Conservation (phyloP, 2,329 filamentous ascomycete species). For the Penicillium sp. region DNA sequence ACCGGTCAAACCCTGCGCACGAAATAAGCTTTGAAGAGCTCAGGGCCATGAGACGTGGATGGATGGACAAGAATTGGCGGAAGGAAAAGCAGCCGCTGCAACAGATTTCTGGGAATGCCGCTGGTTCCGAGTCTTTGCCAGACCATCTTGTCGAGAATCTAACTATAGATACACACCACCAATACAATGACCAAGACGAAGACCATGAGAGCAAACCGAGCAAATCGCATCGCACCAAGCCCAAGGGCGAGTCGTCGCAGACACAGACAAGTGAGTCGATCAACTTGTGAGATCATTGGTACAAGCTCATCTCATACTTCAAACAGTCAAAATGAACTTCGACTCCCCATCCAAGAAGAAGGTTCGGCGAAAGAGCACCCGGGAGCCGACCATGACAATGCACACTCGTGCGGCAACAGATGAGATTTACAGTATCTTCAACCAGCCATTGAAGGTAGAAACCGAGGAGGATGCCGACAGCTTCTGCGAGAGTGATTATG, state of each 20-base stretch:
- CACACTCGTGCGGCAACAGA: slow-evolving; percentile 94
- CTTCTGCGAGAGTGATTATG: slow-evolving; percentile 66
- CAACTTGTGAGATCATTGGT: neutral
- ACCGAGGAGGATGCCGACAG: slow-evolving; percentile 60
- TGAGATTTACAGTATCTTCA: slow-evolving; percentile 97
- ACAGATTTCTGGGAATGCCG: slow-evolving; percentile 48
- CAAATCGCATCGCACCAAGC: slow-evolving; percentile 72
- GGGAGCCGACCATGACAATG: slow-evolving; percentile 96
- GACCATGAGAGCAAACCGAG: slow-evolving; percentile 31
- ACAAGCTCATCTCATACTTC: slow-evolving; percentile 31
- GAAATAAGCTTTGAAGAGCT: slow-evolving; percentile 93
- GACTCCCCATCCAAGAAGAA: slow-evolving; percentile 87
- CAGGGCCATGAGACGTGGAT: slow-evolving; percentile 74
- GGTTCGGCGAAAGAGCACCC: slow-evolving; percentile 72
- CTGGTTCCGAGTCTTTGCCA: slow-evolving; percentile 24
- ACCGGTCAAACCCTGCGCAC: slow-evolving; percentile 66
- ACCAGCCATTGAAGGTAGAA: slow-evolving; percentile 69
- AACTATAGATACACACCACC: slow-evolving; percentile 25
- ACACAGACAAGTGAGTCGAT: slow-evolving; percentile 78
- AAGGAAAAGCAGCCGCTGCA: slow-evolving; percentile 56
- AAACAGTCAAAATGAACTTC: slow-evolving; percentile 85
- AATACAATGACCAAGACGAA: slow-evolving; percentile 22
- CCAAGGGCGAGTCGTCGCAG: slow-evolving; percentile 65
- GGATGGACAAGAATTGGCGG: slow-evolving; percentile 59
- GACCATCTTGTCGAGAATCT: slow-evolving; percentile 36